Base-by-base conservation (phyloP, 805 yeast genomes). In the Myxozyma melibiosi region DNA sequence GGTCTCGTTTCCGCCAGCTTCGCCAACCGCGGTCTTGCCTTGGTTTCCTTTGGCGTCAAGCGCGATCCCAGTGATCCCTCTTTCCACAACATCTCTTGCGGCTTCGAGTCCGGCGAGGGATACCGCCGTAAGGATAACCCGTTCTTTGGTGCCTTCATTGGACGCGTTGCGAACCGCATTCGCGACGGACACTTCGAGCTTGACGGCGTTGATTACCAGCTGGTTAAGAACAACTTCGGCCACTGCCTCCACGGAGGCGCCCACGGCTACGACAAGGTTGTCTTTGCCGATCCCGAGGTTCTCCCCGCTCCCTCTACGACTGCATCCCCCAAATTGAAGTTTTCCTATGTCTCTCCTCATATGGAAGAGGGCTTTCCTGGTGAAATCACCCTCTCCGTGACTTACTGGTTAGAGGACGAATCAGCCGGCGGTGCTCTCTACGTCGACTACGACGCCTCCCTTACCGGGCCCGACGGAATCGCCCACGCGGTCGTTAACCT, bases 151-250 rank as follows among this genome's bases (percentile, higher is more conserved):
- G 82, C 87, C 28, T 80, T 86, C 18, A 78, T 84, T 38, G 90
- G 90, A 28, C 76, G 89, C 43, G 79, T 75, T 57, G 88, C 88
- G 51, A 85, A 84, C 68, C 76, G 89, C 56, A 78, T 84, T 49
- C 67, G 68, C 41, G 72, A 73, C 41, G 85, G 82, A 30, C 60
- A 66, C 49, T 74, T 81, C 61, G 50, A 60, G 13, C 57, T 83
- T 22, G 72, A 74, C 34, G 82, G 79, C 4, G 66, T 71, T 51
- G 66, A 68, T 11, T 78, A 75, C 65, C 66, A 72, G 22, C 69
- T 84, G 53, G 73, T 76, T 20, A 65, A 70, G 34, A 81, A 80
- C 67, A 80, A 80, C 58, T 68, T 68, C 37, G 65, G 58, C 5
- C 74, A 77, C 45, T 72, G 78, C 7, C 74, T 84, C 31, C 88